These are phyloP conservation scores for Wickerhamiella domercqiae DNA, from an alignment of 805 yeast species.

Conservation along the genomic window DNA sequence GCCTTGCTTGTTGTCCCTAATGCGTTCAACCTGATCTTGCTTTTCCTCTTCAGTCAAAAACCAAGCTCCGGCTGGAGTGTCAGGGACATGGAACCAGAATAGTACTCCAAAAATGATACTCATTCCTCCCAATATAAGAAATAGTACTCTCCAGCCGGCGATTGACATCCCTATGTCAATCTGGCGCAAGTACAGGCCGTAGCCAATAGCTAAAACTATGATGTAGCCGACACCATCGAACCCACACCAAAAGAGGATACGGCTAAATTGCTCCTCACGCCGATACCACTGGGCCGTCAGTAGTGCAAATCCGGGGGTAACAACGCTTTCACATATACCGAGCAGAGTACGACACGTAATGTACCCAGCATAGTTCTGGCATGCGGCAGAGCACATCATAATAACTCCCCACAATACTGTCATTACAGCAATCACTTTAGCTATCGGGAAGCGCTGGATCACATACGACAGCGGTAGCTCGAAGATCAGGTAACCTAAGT, in stretches of 20 bases:
- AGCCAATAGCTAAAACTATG: slow-evolving; percentile 16
- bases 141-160: slow-evolving; percentile 49
- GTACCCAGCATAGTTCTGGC: slow-evolving; percentile 31
- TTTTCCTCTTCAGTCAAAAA: slow-evolving; percentile 30
- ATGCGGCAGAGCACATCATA: slow-evolving; percentile 31
- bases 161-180: slow-evolving; percentile 6
- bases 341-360: slow-evolving; percentile 33
- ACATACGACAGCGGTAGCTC: slow-evolving; percentile 22
- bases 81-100: slow-evolving; percentile 38
- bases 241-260: slow-evolving; percentile 31
- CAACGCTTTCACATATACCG: slow-evolving; percentile 37
- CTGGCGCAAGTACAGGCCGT: slow-evolving; percentile 12
- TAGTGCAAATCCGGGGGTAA: slow-evolving; percentile 43
- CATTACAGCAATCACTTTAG: slow-evolving; percentile 31
- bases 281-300: slow-evolving; percentile 46
- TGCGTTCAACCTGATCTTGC: slow-evolving; percentile 35
- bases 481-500: slow-evolving; percentile 47
- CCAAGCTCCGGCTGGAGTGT: slow-evolving; percentile 31
- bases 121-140: slow-evolving; percentile 42
- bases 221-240: slow-evolving; percentile 31
- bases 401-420: slow-evolving; percentile 35
- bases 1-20: slow-evolving; percentile 41
- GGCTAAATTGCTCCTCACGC: slow-evolving; percentile 30
- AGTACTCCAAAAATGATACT: slow-evolving; percentile 38
- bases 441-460: slow-evolving; percentile 45